Conservation (phyloP, 495 filamentous ascomycete species). For the Penicillium psychrofluorescens region DNA sequence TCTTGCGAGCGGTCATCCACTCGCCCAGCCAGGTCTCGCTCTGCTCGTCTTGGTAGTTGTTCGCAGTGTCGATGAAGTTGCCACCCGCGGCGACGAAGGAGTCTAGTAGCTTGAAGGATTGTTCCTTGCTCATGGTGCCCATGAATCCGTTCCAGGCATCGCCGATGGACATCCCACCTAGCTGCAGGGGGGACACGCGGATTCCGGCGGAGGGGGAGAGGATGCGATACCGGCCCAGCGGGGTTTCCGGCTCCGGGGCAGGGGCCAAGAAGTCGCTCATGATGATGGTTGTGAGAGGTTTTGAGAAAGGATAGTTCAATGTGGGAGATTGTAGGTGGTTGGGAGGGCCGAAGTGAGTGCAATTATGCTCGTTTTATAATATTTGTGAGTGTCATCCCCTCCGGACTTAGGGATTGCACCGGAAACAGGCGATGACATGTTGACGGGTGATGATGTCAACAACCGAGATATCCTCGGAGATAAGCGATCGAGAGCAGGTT, state of each 20-base stretch:
- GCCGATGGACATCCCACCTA: constrained; percentile 61
- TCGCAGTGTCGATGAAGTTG: constrained; percentile 49
- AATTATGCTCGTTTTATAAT: no score
- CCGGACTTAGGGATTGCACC: no score
- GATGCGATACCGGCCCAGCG: constrained; percentile 52
- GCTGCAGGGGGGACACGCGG: constrained; percentile 51
- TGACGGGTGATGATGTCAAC: no score
- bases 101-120: constrained; percentile 45
- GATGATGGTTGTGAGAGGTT: no score
- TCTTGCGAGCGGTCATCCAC: constrained; percentile 47
- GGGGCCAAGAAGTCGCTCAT: no score
- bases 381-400: no score
- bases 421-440: no score
- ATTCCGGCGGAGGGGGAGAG: constrained; percentile 53
- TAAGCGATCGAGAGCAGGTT: no score
- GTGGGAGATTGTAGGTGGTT: no score
- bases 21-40: constrained; percentile 52
- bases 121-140: constrained; percentile 41
- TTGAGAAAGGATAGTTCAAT: background rate
- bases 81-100: constrained; percentile 41
- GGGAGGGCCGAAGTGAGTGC: no score
- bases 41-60: constrained; percentile 50
- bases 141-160: constrained; percentile 42
- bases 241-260: constrained; percentile 43
- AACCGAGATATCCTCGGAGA: no score